These are phyloP conservation scores for Puccinia coronata DNA, from an alignment of 1,284 basidiomycete genomes.

Conservation along the genomic window DNA sequence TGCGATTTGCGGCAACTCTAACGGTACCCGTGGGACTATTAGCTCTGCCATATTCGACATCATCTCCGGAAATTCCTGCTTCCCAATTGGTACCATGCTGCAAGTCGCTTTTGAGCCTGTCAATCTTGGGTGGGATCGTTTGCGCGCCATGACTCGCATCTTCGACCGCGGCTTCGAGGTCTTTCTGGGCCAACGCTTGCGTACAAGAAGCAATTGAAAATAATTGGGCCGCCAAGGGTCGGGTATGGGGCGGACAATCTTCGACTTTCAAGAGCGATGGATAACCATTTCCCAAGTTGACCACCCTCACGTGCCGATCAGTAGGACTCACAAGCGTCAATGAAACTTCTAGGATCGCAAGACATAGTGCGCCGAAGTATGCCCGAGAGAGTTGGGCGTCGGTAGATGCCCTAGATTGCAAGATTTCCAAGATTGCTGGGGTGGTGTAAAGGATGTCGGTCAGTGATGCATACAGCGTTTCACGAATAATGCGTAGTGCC, in stretches of 20 bases:
- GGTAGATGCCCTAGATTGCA: constrained; percentile 23
- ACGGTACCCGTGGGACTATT: constrained; percentile 17
- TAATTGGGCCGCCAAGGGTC: constrained; percentile 22
- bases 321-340: constrained; percentile 19
- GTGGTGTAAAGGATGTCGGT: constrained; percentile 45
- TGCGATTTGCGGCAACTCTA: constrained; percentile 33
- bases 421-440: constrained; percentile 28
- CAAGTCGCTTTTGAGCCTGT: constrained; percentile 30
- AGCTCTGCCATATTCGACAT: not conserved
- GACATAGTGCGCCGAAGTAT: constrained; percentile 43
- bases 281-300: constrained; percentile 1
- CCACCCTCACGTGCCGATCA: constrained; percentile 15
- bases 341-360: constrained; percentile 41
- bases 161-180: constrained; percentile 16
- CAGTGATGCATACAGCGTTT: constrained; percentile 45
- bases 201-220: constrained; percentile 23
- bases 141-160: constrained; percentile 1
- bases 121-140: constrained; percentile 15
- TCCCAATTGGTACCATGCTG: constrained; percentile 40
- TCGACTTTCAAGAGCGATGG: constrained; percentile 14
- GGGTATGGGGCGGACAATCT: constrained; percentile 37
- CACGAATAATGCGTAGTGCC: constrained; percentile 35
- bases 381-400: constrained; percentile 35
- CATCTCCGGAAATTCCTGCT: not conserved
- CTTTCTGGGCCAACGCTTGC: constrained; percentile 24